Base-by-base conservation (phyloP, 2,329 filamentous ascomycete species). In the Leptodontidium sp. region DNA sequence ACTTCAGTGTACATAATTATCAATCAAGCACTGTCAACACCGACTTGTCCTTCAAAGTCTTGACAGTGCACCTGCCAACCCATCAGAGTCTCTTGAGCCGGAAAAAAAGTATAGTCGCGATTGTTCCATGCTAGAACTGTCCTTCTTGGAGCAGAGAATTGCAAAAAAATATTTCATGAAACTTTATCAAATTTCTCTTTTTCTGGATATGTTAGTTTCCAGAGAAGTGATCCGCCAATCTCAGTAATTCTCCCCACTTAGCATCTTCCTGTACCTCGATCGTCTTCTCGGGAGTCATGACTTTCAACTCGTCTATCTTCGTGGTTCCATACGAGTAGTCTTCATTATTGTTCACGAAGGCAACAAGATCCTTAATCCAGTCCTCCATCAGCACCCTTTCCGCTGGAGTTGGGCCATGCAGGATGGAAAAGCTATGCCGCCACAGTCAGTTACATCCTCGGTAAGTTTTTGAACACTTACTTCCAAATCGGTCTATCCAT, bases 401-500 rank as follows among this genome's bases (percentile, higher is more conserved):
- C 12, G 74, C 66, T 0, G 68, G 38, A 0, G 77, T 82, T 4
- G 81, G 81, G 0, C 80, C 79, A 68, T 82, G 79, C 53, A 77
- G 75, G 14, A 83, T 79, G 0, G 80, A 78, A 68, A 80, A 83
- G 64, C 81, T 74, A 50, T 2, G 58, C 14, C 21, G 21, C 21
- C 21, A 8, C 45, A n/a, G n/a, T 32, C 17, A 21, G 45, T 21
- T 29, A 45, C 15, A 40, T 26, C 17, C 35, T 9, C 14, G 4
- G 47, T 1, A 29, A 15, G 1, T 11, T 8, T 9, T 26, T 3
- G 1, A 26, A 45, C 1, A 75, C 79, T 75, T 65, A 82, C 80
- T 82, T 83, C 81, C 81, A 83, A 35, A 83, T 77, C 0, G 81
- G 80, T 57, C 78, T 79, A 47, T 83, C 81, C 81, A 82, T 82